These are phyloP conservation scores for Oligophagozyma castellii DNA, from an alignment of 1,139 yeast genomes.

Conservation along the genomic window DNA sequence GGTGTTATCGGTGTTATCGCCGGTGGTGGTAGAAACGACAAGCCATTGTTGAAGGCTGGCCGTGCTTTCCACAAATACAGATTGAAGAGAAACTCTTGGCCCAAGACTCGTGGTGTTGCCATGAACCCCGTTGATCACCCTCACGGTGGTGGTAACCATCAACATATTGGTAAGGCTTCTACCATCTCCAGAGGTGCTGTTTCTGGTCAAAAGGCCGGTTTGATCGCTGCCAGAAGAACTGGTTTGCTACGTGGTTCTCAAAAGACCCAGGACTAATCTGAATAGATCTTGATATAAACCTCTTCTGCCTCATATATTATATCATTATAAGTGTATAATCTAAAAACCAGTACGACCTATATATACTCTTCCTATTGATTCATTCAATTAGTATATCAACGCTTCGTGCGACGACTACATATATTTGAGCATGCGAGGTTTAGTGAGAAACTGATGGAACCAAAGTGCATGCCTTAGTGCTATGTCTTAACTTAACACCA, in stretches of 20 bases:
- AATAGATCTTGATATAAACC: constrained; percentile 6
- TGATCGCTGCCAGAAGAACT: constrained; percentile 99
- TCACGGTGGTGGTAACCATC: constrained; percentile 99
- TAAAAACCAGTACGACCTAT: too few relatives aligned
- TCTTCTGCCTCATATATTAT: constrained; percentile 7
- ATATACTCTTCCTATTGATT: too few relatives aligned
- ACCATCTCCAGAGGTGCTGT: constrained; percentile 99
- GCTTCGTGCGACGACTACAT: too few relatives aligned
- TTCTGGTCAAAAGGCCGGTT: constrained; percentile 99
- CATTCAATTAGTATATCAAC: too few relatives aligned
- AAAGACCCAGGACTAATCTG: constrained; percentile 5
- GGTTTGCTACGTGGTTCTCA: constrained; percentile 91
- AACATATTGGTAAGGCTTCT: constrained; percentile 99
- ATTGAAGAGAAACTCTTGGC: constrained; percentile 99
- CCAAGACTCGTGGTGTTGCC: constrained; percentile 99
- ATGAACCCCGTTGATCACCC: constrained; percentile 99
- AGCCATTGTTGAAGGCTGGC: constrained; percentile 99
- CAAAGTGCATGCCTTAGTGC: too few relatives aligned
- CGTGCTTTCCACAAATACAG: constrained; percentile 99
- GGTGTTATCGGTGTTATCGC: constrained; percentile 99
- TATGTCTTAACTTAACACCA: too few relatives aligned
- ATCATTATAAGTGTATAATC: too few relatives aligned
- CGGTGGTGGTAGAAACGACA: constrained; percentile 99
- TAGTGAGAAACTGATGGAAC: too few relatives aligned
- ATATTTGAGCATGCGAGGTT: too few relatives aligned